Conservation (phyloP, 1,139 yeast genomes). For the Geotrichum fermentans region DNA sequence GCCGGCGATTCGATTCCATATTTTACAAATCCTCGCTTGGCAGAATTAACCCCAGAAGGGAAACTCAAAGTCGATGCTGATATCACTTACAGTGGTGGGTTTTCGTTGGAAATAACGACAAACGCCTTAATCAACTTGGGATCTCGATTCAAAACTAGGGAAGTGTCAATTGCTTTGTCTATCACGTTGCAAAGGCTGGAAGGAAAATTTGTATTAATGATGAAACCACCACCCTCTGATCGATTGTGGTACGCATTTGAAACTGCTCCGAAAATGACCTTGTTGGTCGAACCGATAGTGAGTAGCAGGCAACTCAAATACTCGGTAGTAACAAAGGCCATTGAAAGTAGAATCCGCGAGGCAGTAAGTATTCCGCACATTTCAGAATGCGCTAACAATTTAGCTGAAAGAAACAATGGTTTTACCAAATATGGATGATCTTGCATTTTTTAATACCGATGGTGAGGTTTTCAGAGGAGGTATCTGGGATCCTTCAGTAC, state of each 20-base stretch:
- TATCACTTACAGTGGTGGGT: conserved; percentile 65
- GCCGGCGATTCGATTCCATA: conserved; percentile 81
- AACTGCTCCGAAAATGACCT: conserved; percentile 54
- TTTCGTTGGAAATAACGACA: conserved; percentile 73
- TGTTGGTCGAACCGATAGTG: conserved; percentile 81
- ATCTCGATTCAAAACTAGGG: conserved; percentile 68
- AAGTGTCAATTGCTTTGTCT: conserved; percentile 70
- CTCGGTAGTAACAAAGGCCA: conserved; percentile 69
- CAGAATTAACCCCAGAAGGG: conserved; percentile 77
- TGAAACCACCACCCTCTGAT: conserved; percentile 88
- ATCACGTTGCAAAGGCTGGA: conserved; percentile 62
- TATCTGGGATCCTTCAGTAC: conserved; percentile 51
- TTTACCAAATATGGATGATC: conserved; percentile 82
- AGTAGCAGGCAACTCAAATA: conserved; percentile 78
- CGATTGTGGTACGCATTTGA: conserved; percentile 89
- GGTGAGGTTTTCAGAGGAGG: conserved; percentile 83
- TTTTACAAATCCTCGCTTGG: conserved; percentile 65
- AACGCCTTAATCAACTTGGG: conserved; percentile 72
- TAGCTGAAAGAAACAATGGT: conserved; percentile 67
- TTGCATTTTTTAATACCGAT: conserved; percentile 61
- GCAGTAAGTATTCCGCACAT: conserved; percentile 36
- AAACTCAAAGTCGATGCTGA: conserved; percentile 58
- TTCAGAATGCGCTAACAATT: conserved; percentile 1
- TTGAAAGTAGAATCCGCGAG: conserved; percentile 73
- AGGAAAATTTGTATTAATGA: conserved; percentile 64